phyloP scores from a whole-genome alignment of 116 monocot genomes.

The Zostera marina region DNA sequence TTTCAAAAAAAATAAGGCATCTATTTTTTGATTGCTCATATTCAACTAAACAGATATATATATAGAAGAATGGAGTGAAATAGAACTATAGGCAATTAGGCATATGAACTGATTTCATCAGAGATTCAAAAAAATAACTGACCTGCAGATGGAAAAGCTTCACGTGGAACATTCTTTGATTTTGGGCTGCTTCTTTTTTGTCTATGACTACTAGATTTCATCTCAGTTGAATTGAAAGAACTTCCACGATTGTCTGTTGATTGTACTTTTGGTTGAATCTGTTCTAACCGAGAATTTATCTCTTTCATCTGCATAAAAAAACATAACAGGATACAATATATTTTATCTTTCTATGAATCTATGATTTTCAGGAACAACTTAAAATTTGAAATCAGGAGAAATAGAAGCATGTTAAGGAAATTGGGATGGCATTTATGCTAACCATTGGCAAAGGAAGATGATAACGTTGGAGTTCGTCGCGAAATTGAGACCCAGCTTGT shows the following conservation, averaged over 20 bases:
- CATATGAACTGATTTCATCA: no score
- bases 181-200: conserved; percentile 79
- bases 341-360: no score
- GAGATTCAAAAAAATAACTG: conserved; percentile 6
- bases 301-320: conserved; percentile 67
- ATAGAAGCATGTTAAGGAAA: no score
- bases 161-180: conserved; percentile 47
- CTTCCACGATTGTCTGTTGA: conserved; percentile 28
- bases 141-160: conserved; percentile 59
- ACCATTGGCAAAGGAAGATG: conserved; percentile 76
- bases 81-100: no score
- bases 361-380: no score
- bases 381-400: not conserved
- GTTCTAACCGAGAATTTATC: conserved; percentile 67
- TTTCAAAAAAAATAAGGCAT: no score
- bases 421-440: conserved; percentile 2
- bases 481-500: conserved; percentile 77
- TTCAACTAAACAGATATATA: no score
- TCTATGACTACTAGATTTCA: conserved; percentile 30
- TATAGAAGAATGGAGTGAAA: no score
- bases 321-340: no score
- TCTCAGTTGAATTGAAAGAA: conserved; percentile 29
- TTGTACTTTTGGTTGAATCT: conserved; percentile 56
- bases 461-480: conserved; percentile 84
- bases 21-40: no score